phyloP scores from a whole-genome alignment of 2,329 filamentous ascomycete genomes.

The Sporothrix pallida region DNA sequence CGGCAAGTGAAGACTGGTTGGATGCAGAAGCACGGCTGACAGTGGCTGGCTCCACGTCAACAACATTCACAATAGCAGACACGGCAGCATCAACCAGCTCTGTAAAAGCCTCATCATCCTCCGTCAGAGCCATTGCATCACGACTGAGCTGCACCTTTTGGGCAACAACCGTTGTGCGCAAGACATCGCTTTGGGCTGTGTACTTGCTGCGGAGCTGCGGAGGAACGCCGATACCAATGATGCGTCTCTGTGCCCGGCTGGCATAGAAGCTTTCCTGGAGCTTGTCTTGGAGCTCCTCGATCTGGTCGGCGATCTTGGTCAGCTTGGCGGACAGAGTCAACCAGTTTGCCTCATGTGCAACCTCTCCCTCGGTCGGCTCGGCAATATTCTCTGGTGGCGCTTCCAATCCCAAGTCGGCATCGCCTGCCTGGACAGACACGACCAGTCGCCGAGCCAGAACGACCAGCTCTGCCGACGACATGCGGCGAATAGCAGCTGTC shows the following conservation, averaged over 20 bases:
- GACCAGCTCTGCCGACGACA: constrained; percentile 58
- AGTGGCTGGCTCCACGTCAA: constrained; percentile 49
- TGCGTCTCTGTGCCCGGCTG: constrained; percentile 38
- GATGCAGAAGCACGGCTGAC: neutral
- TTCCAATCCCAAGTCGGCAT: constrained; percentile 48
- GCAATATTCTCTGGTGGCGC: constrained; percentile 45
- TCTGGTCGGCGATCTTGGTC: constrained; percentile 50
- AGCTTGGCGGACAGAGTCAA: constrained; percentile 46
- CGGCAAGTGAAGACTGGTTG: constrained; percentile 34
- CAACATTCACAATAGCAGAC: constrained; percentile 51
- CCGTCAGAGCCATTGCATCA: constrained; percentile 72
- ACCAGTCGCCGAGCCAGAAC: constrained; percentile 53
- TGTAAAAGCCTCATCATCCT: constrained; percentile 74
- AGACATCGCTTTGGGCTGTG: constrained; percentile 70
- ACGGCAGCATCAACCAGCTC: constrained; percentile 64
- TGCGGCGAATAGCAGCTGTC: constrained; percentile 63
- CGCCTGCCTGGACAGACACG: constrained; percentile 46
- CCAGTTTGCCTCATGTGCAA: constrained; percentile 19
- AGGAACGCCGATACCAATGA: constrained; percentile 11
- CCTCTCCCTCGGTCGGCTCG: constrained; percentile 22
- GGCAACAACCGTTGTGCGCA: constrained; percentile 78
- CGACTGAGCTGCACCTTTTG: constrained; percentile 82
- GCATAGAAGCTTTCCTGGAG: constrained; percentile 52
- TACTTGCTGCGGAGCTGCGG: constrained; percentile 71
- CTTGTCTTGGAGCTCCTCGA: constrained; percentile 54